Base-by-base conservation (phyloP, 495 filamentous ascomycete genomes). In the Rhizodiscina lignyota region DNA sequence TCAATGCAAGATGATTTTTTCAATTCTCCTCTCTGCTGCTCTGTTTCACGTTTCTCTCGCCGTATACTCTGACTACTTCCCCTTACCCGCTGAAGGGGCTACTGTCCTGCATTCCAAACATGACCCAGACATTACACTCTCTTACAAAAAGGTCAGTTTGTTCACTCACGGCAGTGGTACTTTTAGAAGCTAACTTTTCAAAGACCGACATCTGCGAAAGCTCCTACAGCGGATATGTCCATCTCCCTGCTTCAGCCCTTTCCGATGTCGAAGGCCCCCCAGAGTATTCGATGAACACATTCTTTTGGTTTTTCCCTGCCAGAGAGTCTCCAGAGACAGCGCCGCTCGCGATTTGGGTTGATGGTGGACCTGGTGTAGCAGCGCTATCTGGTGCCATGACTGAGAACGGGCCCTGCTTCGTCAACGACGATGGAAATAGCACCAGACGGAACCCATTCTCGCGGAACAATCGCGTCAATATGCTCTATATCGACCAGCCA, bases 281-380 rank as follows among this genome's bases (percentile, higher is more conserved):
- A n/a, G n/a, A n/a, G n/a, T n/a, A n/a, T n/a, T n/a, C n/a, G n/a
- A n/a, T 76, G 30, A 80, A 57, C 32, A 53, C 45, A 22, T 60
- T 58, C 44, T 61, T 61, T 42, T 65, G 61, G 60, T 65, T 62
- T 38, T 50, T 63, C 22, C 59, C 63, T 42, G 58, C 62, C 6
- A 40, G 58, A 16, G 37, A 59, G 23, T 44, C 52, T 33, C 59
- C 61, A 6, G 37, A 49, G 21, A 44, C 48, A 2, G 59, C 61
- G 4, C 61, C 61, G 2, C 41, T 62, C 21, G 58, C 59, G 12
- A 49, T 61, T n/a, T 81, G 72, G 73, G 59, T 80, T 45, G 77
- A 75, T 56, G 42, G 42, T 5, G 47, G 50, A 1, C 50, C 50
- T 1, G 50, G 50, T 18, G 32, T 22, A 16, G 32, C 32, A 16